Percentiles rank a stretch among this genome's conserved stretches.
Conservation (phyloP, 1,284 basidiomycete species). For the Lentinula novae-zelandiae region DNA sequence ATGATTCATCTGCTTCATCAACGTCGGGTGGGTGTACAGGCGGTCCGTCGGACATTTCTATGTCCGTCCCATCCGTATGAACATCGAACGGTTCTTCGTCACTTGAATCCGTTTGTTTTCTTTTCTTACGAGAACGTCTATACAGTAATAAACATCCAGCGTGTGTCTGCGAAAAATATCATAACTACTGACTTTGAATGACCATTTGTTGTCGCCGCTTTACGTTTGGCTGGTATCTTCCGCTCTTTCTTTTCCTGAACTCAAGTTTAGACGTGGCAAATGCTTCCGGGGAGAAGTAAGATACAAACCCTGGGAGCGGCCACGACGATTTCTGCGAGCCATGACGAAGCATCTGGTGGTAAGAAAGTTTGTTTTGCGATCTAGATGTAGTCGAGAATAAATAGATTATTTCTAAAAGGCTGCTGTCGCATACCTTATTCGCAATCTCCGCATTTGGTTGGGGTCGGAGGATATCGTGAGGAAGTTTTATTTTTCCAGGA, state of each 20-base stretch:
- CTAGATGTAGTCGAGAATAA: slow-evolving; percentile 33
- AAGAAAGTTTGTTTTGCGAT: slow-evolving; percentile 28
- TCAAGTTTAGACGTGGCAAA: background rate
- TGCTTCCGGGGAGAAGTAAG: background rate
- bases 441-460: slow-evolving; percentile 60
- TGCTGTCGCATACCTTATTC: slow-evolving; percentile 44
- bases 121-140: slow-evolving; percentile 31
- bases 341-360: slow-evolving; percentile 51
- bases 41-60: slow-evolving; percentile 23
- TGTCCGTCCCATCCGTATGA: slow-evolving; percentile 25
- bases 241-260: slow-evolving; percentile 34
- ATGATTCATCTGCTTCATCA: slow-evolving; percentile 22
- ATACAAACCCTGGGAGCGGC: slow-evolving; percentile 29
- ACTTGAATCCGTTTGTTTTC: slow-evolving; percentile 26
- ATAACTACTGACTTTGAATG: slow-evolving; percentile 33
- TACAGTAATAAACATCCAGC: background rate
- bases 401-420: background rate
- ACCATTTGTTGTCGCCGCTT: slow-evolving; percentile 37
- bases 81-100: slow-evolving; percentile 22
- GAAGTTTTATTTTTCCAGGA: slow-evolving; percentile 79
- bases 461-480: slow-evolving; percentile 76
- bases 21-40: slow-evolving; percentile 17
- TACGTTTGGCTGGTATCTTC: slow-evolving; percentile 35
- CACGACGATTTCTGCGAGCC: slow-evolving; percentile 45
- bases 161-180: slow-evolving; percentile 9